Percentiles rank a stretch among this genome's conserved stretches.
These are phyloP conservation scores for Lichtheimia corymbifera DNA, from an alignment of 371 early-diverging fungal genomes.

Conservation along the genomic window DNA sequence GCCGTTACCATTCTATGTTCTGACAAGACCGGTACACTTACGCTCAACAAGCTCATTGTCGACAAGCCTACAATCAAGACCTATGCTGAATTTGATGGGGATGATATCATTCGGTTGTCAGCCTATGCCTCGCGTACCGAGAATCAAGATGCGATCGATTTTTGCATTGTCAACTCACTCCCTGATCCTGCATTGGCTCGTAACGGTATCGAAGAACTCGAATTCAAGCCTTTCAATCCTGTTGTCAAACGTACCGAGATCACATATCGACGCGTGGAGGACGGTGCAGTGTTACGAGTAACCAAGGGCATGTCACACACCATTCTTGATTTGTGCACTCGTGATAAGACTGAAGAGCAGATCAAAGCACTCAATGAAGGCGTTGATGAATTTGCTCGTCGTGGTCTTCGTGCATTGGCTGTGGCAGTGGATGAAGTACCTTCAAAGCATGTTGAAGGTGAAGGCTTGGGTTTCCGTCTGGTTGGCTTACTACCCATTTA, in stretches of 20 bases:
- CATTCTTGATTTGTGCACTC: conserved; percentile 69
- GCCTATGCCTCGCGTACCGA: conserved; percentile 72
- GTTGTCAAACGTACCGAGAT: conserved; percentile 86
- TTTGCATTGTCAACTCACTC: conserved; percentile 69
- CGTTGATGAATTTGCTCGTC: conserved; percentile 74
- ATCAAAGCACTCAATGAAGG: conserved; percentile 60
- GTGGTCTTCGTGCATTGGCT: conserved; percentile 87
- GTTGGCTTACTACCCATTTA: conserved; percentile 78
- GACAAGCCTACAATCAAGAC: conserved; percentile 61
- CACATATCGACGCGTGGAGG: conserved; percentile 62
- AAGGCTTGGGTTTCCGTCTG: conserved; percentile 54
- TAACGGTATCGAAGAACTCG: conserved; percentile 64
- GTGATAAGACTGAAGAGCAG: conserved; percentile 64
- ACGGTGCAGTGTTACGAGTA: conserved; percentile 63
- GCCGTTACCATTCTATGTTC: conserved; percentile 92
- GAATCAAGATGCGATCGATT: conserved; percentile 80
- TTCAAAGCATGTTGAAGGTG: conserved; percentile 35
- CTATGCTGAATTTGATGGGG: conserved; percentile 53
- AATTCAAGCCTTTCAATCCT: conserved; percentile 90
- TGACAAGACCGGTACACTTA: conserved; percentile 97
- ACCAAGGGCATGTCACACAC: conserved; percentile 80
- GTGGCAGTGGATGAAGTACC: conserved; percentile 74
- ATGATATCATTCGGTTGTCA: conserved; percentile 62
- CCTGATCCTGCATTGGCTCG: conserved; percentile 60
- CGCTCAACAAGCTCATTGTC: conserved; percentile 88